Conservation (phyloP, 176 grass and related monocot genomes). For the Thalia dealbata region DNA sequence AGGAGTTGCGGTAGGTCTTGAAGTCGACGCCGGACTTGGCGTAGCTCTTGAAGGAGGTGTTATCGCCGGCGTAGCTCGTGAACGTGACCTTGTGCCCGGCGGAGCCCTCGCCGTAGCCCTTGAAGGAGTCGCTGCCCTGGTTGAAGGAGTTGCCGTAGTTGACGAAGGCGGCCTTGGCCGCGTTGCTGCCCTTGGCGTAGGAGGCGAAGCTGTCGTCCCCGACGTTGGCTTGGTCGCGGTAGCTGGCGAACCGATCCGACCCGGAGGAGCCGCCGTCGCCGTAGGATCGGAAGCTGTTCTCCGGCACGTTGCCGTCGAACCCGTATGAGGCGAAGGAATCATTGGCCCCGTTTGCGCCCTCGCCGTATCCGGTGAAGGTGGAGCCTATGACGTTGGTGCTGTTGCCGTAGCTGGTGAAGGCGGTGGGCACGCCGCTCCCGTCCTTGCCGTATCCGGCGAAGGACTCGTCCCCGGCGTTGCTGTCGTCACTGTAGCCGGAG, state of each 20-base stretch:
- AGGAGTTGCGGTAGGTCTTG: not conserved
- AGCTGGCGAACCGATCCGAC: conserved; percentile 1
- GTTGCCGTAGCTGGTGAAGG: not conserved
- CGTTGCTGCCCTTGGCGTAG: conserved; percentile 1
- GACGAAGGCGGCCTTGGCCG: not conserved
- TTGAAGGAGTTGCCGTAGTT: conserved; percentile 17
- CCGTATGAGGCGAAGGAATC: not conserved
- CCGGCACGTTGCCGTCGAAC: not conserved
- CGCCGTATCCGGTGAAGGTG: not conserved
- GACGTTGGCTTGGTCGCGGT: conserved; percentile 4
- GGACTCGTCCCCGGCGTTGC: not conserved
- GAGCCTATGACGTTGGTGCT: conserved; percentile 1
- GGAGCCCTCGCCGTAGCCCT: not conserved
- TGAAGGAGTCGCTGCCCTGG: not conserved
- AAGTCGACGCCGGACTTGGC: not conserved
- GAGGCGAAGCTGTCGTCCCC: conserved; percentile 3
- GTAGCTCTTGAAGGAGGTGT: not conserved
- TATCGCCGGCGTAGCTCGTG: not conserved
- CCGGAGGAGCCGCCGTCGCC: not conserved
- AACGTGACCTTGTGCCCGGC: not conserved
- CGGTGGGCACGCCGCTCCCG: not conserved
- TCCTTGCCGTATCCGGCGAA: conserved; percentile 6
- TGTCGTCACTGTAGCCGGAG: conserved; percentile 1
- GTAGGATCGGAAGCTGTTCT: conserved; percentile 1
- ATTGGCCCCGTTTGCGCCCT: not conserved